Evolutionary conservation across 352 stramenopile species (phyloP), one percentile per base, ranked within the genome.

Genomic region (Thalassiosira delicatula): DNA sequence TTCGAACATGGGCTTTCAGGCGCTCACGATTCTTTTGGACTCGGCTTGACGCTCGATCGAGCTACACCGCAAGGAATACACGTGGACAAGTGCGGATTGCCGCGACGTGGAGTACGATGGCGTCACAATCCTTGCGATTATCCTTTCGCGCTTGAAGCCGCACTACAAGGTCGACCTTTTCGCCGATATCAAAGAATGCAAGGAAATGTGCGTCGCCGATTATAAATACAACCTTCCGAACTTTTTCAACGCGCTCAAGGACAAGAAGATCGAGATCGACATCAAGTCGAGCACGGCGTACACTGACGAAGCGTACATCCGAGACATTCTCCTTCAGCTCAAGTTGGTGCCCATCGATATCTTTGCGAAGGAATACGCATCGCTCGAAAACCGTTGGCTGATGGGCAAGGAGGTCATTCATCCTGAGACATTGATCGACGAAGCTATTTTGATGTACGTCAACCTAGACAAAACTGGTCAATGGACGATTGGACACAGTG

Each of bases 111-210:
- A 68, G 21, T 23, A 44, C 19, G 30, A 68, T 70, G 62, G 37
- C 1, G 1, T 37, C 11, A 70, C 62, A 0, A 2, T 70, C 2
- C 14, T 70, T n/a, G 62, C 62, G 0, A 14, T 57, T 11, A 23
- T 56, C 25, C 17, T 57, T 8, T 2, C 11, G 3, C 25, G 62
- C 19, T 12, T 70, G 23, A 35, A 37, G 2, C 62, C 62, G 35
- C 62, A 70, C 59, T 33, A 70, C 42, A 70, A 70, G 46, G 37
- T 70, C 0, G 21, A 70, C 19, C 56, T 70, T 35, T 57, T 42
- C 23, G 21, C 35, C 9, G 21, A 70, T 17, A 70, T 70, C 40
- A 25, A 19, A 59, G 27, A 35, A 23, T 21, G 2, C 9, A 70
- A 70, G 29, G 23, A 57, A 29, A 3, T 70, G 7, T 40, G 19